Base-by-base conservation (phyloP, 1,139 yeast species). In the Sugiyamaella paludigena region DNA sequence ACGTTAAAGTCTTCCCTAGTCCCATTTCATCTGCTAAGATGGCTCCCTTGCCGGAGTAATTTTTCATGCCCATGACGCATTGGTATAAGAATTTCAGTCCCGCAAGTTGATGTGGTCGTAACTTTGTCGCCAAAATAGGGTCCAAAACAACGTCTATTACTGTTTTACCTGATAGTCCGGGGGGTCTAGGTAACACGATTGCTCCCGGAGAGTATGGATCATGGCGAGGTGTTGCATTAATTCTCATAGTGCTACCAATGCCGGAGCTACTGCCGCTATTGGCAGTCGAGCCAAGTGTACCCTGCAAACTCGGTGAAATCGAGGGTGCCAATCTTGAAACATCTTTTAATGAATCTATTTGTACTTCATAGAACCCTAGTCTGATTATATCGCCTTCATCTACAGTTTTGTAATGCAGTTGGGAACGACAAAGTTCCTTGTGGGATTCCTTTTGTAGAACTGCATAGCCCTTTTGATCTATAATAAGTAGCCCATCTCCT, bases 11-110 rank as follows among this genome's bases (percentile, higher is more conserved):
- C 63, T 92, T 92, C 0, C 99, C 99, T 26, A 92, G 72, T 0
- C 98, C 98, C 98, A 92, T 92, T 62, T 92, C 98, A 66, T 92
- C 98, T 0, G 98, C 98, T 43, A 92, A 67, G 7, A 92, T 70
- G 2, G 94, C 92, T 0, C 98, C 98, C 42, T 71, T 64, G 2
- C 84, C 87, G n/a, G 70, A 64, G 29, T 68, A 67, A 26, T 75
- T 70, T 33, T 75, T 67, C 52, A 75, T 68, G 0, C 95, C 95
- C 83, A 85, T 79, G 1, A 89, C 76, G 58, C 96, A 87, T 49
- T 86, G 86, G 60, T 88, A 87, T 59, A 92, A 70, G 61, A 92
- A 92, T 45, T 68, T 66, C 0, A 91, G 86, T 1, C 96, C 98
- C 57, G 84, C 92, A 10, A 78, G 66, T 62, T 92, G 98, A 67